These are phyloP conservation scores for Bipolaris oryzae DNA, from an alignment of 2,329 filamentous ascomycete species.

Conservation along the genomic window DNA sequence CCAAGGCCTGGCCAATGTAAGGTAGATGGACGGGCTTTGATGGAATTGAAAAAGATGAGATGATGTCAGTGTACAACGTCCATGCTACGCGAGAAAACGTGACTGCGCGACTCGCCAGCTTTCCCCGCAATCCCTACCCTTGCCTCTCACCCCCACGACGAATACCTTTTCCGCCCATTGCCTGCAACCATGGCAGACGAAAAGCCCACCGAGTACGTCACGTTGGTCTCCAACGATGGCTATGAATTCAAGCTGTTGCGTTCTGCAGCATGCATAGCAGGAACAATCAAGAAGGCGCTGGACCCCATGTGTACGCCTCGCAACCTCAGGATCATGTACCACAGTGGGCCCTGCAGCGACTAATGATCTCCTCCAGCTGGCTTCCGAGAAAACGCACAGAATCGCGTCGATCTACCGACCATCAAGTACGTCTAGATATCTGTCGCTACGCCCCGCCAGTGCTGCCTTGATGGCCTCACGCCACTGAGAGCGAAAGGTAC, in stretches of 20 bases:
- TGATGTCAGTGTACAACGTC: not conserved
- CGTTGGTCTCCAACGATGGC: constrained; percentile 75
- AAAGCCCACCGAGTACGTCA: constrained; percentile 69
- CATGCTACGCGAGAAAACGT: constrained; percentile 33
- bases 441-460: not conserved
- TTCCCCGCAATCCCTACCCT: constrained; percentile 14
- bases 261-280: constrained; percentile 71
- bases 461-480: not conserved
- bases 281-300: constrained; percentile 76
- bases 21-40: too few relatives aligned
- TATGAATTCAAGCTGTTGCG: constrained; percentile 78
- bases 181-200: constrained; percentile 29
- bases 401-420: constrained; percentile 71
- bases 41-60: not conserved
- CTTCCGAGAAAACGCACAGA: constrained; percentile 69
- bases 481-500: not conserved
- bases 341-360: not conserved
- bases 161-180: not conserved
- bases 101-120: constrained; percentile 26
- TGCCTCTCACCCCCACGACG: not conserved
- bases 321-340: not conserved
- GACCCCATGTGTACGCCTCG: constrained; percentile 66
- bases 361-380: constrained; percentile 53
- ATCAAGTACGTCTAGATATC: constrained; percentile 66
- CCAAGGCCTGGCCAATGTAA: not conserved